Evolutionary conservation across 140 eudicot species (phyloP), one percentile per base, ranked within the genome.

Genomic region (Bidens hawaiensis): DNA sequence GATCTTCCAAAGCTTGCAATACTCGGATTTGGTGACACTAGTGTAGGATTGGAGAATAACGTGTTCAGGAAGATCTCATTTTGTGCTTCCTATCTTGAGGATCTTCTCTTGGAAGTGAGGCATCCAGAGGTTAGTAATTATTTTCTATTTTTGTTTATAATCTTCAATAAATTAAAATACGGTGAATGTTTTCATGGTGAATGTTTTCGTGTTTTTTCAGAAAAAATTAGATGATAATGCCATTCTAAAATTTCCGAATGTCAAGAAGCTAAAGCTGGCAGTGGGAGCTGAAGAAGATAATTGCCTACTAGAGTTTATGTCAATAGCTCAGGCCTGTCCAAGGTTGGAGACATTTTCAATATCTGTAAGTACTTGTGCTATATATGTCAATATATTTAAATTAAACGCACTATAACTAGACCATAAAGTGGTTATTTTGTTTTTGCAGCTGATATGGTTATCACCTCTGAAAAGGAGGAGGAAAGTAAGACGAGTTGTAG

Each of bases 231-330:
- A 53, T 71, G 51, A 30, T 14, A 33, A 27, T 13, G 11, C 67
- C 11, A 30, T 75, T 49, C 73, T 79, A 4, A 61, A 72, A 55
- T 26, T 82, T 28, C 70, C 85, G 0, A 79, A 69, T 7, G 67
- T 82, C 41, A 79, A 76, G 76, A 71, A 72, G 42, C 25, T 82
- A 42, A 69, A 54, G 48, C 43, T 79, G 24, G 21, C 60, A 65
- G 38, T 82, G 42, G 79, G 80, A 54, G 80, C 75, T 8, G 56
- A 62, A 63, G 68, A 49, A 53, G 79, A 79, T 53, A 73, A 76
- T 45, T 45, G 77, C 25, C 66, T 79, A 5, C 73, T 78, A 22
- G 52, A 63, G 23, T 72, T 71, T 33, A 50, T 73, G 47, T 58
- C 67, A 41, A 26, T 79, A 6, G 42, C 66, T 5, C 27, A 71